A percentile compares a stretch with the other conserved stretches of the same genome.
Conservation (phyloP, 2,329 filamentous ascomycete species). For the Ophiostoma himal-ulmi region DNA sequence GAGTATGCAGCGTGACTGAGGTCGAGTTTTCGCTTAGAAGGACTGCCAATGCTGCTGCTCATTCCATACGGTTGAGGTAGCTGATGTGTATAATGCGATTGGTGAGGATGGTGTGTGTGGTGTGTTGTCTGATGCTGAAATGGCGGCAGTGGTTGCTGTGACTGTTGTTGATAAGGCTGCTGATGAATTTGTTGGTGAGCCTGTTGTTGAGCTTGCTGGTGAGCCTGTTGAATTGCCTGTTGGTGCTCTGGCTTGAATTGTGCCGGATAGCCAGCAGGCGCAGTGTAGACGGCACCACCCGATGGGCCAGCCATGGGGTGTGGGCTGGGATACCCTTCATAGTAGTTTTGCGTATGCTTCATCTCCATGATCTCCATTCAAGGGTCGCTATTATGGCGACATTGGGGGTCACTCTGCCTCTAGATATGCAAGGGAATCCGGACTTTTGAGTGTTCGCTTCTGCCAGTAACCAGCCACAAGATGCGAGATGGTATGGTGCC, state of each 20-base stretch:
- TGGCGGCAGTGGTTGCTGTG: conserved; percentile 11
- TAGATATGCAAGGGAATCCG: background rate
- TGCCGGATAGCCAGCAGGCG: conserved; percentile 11
- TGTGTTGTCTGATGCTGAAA: conserved; percentile 3
- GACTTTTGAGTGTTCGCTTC: background rate
- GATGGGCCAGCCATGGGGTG: conserved; percentile 12
- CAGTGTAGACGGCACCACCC: conserved; percentile 19
- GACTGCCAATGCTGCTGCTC: conserved; percentile 13
- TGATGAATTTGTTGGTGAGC: background rate
- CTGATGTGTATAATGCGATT: conserved; percentile 7
- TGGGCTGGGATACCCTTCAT: conserved; percentile 18
- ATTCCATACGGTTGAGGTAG: conserved; percentile 3
- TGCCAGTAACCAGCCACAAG: background rate
- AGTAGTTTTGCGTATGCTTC: conserved; percentile 22
- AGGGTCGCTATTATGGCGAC: conserved; percentile 14
- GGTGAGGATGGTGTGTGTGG: background rate
- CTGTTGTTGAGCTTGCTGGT: background rate
- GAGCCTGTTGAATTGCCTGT: background rate
- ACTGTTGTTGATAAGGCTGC: background rate
- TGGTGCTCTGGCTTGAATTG: conserved; percentile 7
- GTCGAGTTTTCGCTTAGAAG: conserved; percentile 16
- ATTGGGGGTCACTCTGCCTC: conserved; percentile 15
- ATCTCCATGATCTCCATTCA: conserved; percentile 23
- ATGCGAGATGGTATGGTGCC: background rate
- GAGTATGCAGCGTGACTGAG: background rate